These are phyloP conservation scores for Fusarium sp. DNA, from an alignment of 2,329 filamentous ascomycete species.

Conservation along the genomic window DNA sequence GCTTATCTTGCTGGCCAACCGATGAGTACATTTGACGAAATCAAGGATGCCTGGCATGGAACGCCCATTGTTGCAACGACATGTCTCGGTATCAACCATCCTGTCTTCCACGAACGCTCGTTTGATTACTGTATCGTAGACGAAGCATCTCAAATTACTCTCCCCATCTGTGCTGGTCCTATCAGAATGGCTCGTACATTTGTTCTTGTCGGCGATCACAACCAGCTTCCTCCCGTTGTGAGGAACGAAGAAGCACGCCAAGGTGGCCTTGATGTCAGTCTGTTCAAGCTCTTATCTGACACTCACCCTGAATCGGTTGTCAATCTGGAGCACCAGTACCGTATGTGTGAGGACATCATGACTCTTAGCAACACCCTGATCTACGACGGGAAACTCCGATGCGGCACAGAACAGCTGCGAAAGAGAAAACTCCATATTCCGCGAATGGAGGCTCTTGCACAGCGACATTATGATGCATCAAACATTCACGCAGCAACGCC, in stretches of 20 bases:
- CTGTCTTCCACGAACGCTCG: slow-evolving; percentile 85
- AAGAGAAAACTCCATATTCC: slow-evolving; percentile 76
- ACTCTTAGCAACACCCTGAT: slow-evolving; percentile 91
- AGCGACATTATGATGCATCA: slow-evolving; percentile 69
- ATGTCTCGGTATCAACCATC: slow-evolving; percentile 91
- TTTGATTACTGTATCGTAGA: slow-evolving; percentile 99
- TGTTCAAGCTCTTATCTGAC: slow-evolving; percentile 95
- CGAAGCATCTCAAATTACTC: slow-evolving; percentile 95
- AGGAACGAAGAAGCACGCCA: slow-evolving; percentile 89
- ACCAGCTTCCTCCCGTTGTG: slow-evolving; percentile 93
- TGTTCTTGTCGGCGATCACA: slow-evolving; percentile 95
- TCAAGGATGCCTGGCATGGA: slow-evolving; percentile 85
- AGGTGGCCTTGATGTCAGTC: slow-evolving; percentile 89
- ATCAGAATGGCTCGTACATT: slow-evolving; percentile 94
- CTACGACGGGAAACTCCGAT: slow-evolving; percentile 90
- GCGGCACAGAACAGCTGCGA: slow-evolving; percentile 83
- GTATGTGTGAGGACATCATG: slow-evolving; percentile 99
- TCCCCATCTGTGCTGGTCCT: slow-evolving; percentile 93
- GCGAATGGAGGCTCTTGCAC: slow-evolving; percentile 70
- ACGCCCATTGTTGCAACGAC: slow-evolving; percentile 94
- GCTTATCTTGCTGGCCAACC: slow-evolving; percentile 81
- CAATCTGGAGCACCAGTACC: slow-evolving; percentile 94
- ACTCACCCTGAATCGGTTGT: slow-evolving; percentile 88
- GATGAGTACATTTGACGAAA: slow-evolving; percentile 83
- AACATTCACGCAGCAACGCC: slow-evolving; percentile 59